Base-by-base conservation (phyloP, 805 yeast species). In the Saturnispora halmiae region DNA sequence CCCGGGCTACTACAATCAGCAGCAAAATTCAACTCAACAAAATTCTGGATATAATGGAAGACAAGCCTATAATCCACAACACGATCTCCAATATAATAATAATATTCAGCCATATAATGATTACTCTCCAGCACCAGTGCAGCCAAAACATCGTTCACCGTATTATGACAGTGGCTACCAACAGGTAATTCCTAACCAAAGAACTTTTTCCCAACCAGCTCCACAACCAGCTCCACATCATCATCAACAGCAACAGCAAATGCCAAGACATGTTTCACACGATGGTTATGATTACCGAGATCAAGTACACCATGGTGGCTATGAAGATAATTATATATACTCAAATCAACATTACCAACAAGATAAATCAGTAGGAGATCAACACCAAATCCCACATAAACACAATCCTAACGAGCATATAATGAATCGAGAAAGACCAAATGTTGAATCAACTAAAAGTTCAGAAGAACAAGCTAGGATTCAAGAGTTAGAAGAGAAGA, bases 401-500 rank as follows among this genome's bases (percentile, higher is more conserved):
- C 11, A 26, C 11, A 24, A 34, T 7, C 9, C 24, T 8, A 19
- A 20, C 16, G 14, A 28, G n/a, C 5, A 13, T 13, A 6, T 5
- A 7, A 7, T 13, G 7, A 14, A 6, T 22, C 24, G 28, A 11
- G 37, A 33, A 9, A 19, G 19, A 2, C 19, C 6, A n/a, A 14
- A 13, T 13, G 8, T 10, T 20, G 22, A 21, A 20, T 21, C 36
- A 34, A 10, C 29, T 21, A 22, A 18, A 20, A n/a, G 13, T 11
- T 21, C 26, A 28, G 32, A 25, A 15, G 47, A 37, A 2, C 48
- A 45, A 26, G 50, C 49, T 6, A 46, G 59, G 36, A 57, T 59
- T 27, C 50, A 50, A 36, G 43, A 41, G n/a, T 44, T 59, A n/a
- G 64, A 59, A 33, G 63, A 56, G 19, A 59, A 59, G 38, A 55